These are phyloP conservation scores for Coemansia sp. DNA, from an alignment of 192 early-diverging fungal genomes.

Conservation along the genomic window DNA sequence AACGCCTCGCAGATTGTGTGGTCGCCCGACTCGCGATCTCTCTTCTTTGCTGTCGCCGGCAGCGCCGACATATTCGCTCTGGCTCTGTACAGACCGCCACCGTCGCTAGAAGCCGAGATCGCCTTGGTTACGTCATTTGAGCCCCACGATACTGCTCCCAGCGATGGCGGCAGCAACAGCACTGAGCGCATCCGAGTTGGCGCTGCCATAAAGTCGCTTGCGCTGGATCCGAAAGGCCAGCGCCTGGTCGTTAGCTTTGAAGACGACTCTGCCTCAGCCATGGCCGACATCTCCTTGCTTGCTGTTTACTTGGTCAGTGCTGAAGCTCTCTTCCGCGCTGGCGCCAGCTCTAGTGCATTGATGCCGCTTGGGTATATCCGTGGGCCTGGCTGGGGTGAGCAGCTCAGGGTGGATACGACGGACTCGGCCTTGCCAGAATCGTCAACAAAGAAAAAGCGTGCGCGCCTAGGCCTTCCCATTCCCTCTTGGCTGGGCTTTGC, in stretches of 20 bases:
- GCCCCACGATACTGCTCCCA: conserved; percentile 24
- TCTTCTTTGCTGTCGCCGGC: conserved; percentile 34
- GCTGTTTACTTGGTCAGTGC: conserved; percentile 46
- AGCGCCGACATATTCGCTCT: conserved; percentile 40
- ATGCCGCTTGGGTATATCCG: conserved; percentile 53
- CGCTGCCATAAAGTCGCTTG: conserved; percentile 39
- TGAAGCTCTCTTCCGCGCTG: conserved; percentile 43
- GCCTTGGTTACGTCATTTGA: conserved; percentile 29
- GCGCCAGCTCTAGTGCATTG: conserved; percentile 32
- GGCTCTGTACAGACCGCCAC: conserved; percentile 31
- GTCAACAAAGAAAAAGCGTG: conserved; percentile 34
- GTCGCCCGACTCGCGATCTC: conserved; percentile 50
- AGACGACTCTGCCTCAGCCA: conserved; percentile 27
- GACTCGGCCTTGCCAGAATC: not conserved
- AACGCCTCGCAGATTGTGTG: conserved; percentile 31
- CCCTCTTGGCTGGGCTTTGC: conserved; percentile 50
- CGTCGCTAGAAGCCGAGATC: conserved; percentile 46
- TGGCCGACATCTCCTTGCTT: conserved; percentile 47
- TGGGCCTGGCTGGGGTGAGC: conserved; percentile 48
- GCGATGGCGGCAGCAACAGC: conserved; percentile 1
- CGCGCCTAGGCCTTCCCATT: conserved; percentile 34
- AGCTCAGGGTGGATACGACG: conserved; percentile 1
- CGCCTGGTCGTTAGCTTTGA: conserved; percentile 50
- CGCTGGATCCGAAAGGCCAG: conserved; percentile 48
- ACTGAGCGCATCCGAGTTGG: conserved; percentile 43